Conservation (phyloP, 1,139 yeast species). For the Blastobotrys aristatus region DNA sequence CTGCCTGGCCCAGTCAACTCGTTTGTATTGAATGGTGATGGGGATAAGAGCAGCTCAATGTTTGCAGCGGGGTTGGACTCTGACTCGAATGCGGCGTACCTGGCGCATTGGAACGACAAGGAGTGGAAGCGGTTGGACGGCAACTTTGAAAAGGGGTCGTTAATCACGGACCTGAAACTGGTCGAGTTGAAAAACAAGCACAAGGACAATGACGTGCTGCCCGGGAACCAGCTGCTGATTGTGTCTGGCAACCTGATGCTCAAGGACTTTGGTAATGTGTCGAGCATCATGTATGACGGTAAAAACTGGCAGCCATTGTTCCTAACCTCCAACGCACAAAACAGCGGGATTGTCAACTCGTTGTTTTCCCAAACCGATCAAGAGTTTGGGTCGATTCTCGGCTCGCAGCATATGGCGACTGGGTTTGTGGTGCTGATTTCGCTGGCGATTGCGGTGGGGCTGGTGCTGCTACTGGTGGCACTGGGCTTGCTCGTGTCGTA, state of each 20-base stretch:
- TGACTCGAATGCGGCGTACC: constrained; percentile 31
- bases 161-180: constrained; percentile 33
- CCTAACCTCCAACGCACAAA: constrained; percentile 33
- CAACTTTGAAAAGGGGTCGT: constrained; percentile 34
- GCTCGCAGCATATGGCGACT: constrained; percentile 32
- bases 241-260: constrained; percentile 60
- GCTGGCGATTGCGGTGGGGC: constrained; percentile 80
- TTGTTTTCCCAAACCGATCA: constrained; percentile 23
- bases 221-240: constrained; percentile 45
- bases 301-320: constrained; percentile 67
- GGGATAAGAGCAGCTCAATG: constrained; percentile 47
- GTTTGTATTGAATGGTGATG: constrained; percentile 48
- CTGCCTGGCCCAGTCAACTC: constrained; percentile 43
- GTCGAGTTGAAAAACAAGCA: constrained; percentile 32
- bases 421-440: constrained; percentile 89
- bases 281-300: constrained; percentile 70
- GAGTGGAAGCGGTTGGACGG: constrained; percentile 34
- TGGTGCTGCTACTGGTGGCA: constrained; percentile 62
- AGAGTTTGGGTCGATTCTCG: constrained; percentile 20
- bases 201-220: constrained; percentile 38
- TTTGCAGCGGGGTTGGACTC: constrained; percentile 51
- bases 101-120: constrained; percentile 33
- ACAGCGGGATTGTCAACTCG: constrained; percentile 27
- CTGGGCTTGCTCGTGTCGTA: constrained; percentile 54
- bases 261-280: constrained; percentile 51